A percentile compares a stretch with the other conserved stretches of the same genome.
These are phyloP conservation scores for Pilobolus umbonatus DNA, from an alignment of 192 early-diverging fungal genomes.

Conservation along the genomic window DNA sequence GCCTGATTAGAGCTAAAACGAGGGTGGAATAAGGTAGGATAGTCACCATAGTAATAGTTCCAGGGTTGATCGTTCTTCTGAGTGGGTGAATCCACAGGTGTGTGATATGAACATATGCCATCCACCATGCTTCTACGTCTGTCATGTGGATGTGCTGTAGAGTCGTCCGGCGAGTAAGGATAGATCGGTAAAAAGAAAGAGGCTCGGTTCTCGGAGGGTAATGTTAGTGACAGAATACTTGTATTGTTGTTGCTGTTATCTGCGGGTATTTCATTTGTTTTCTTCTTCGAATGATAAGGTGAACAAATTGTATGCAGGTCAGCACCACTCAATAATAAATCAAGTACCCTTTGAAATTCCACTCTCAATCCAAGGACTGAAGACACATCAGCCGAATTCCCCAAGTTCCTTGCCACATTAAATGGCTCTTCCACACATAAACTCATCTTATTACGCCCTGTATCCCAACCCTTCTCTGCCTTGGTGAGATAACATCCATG, in stretches of 20 bases:
- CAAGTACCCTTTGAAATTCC: constrained; percentile 78
- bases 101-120: constrained; percentile 1
- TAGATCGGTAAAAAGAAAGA: constrained; percentile 5
- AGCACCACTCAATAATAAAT: constrained; percentile 9
- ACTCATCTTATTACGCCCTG: constrained; percentile 55
- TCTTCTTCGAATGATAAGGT: constrained; percentile 8
- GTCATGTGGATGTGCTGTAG: constrained; percentile 7
- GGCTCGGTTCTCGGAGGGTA: constrained; percentile 3
- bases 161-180: neutral
- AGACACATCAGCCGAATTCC: constrained; percentile 79
- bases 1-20: constrained; percentile 7
- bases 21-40: neutral
- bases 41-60: neutral
- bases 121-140: constrained; percentile 16
- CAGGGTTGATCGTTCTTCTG: neutral
- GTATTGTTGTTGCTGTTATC: neutral
- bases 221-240: neutral
- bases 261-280: neutral
- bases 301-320: constrained; percentile 15
- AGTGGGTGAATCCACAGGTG: neutral
- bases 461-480: constrained; percentile 84
- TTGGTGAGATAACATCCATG: constrained; percentile 78
- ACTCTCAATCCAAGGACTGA: constrained; percentile 71
- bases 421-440: constrained; percentile 95
- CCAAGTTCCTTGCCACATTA: constrained; percentile 81